Percentiles rank a stretch among this genome's conserved stretches.
These are phyloP conservation scores for Candida andamanensis DNA, from an alignment of 805 yeast genomes.

Conservation along the genomic window DNA sequence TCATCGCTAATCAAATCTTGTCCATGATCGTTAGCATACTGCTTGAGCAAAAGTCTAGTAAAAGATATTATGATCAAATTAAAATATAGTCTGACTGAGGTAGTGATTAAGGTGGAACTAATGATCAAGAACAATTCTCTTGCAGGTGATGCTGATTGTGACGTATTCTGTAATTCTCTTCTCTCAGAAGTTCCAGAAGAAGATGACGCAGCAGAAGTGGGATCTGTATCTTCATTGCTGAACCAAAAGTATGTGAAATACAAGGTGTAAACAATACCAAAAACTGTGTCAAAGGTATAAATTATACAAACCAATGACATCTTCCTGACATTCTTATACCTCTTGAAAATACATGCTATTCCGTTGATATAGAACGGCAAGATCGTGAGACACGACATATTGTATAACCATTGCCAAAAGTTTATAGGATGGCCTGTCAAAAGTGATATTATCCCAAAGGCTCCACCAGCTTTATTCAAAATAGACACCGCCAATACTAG, in stretches of 20 bases:
- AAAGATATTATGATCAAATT: conserved; percentile 55
- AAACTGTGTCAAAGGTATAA: conserved; percentile 62
- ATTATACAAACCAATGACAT: conserved; percentile 59
- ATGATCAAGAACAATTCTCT: conserved; percentile 54
- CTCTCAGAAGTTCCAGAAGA: not conserved
- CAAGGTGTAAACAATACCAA: conserved; percentile 63
- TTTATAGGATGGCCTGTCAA: conserved; percentile 86
- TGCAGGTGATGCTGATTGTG: conserved; percentile 61
- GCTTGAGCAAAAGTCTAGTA: conserved; percentile 50
- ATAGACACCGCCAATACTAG: conserved; percentile 68
- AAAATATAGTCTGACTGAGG: conserved; percentile 53
- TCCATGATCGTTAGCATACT: conserved; percentile 17
- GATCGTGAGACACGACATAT: conserved; percentile 56
- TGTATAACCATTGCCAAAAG: conserved; percentile 76
- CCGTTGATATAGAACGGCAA: conserved; percentile 66
- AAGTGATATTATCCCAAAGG: conserved; percentile 78
- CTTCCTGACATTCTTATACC: conserved; percentile 51
- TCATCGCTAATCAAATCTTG: conserved; percentile 15
- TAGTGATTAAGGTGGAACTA: conserved; percentile 43
- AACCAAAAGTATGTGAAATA: conserved; percentile 80
- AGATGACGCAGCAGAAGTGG: conserved; percentile 1
- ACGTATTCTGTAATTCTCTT: no score
- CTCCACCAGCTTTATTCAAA: conserved; percentile 84
- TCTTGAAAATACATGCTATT: conserved; percentile 33
- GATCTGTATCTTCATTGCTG: conserved; percentile 35